phyloP scores from a whole-genome alignment of 148 eudicot species.

The Rhododendron kiyosumense region DNA sequence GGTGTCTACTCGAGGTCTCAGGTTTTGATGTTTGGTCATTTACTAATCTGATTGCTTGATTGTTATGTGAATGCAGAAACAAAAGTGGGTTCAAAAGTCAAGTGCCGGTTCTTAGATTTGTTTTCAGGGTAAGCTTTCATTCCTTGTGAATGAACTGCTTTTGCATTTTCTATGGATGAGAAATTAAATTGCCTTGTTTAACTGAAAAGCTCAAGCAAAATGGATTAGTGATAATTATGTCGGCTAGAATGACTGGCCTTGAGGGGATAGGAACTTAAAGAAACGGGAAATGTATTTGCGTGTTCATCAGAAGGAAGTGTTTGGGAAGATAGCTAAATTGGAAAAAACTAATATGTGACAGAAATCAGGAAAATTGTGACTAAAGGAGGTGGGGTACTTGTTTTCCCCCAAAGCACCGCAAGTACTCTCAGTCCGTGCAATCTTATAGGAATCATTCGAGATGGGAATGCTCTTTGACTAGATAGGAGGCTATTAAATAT shows the following conservation, averaged over 20 bases:
- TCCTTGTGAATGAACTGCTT: neutral
- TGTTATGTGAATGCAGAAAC: slow-evolving; percentile 52
- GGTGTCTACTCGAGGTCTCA: neutral
- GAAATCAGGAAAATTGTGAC: neutral
- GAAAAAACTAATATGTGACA: neutral
- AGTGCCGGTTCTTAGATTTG: slow-evolving; percentile 71
- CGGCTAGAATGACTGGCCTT: neutral
- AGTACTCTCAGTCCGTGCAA: neutral
- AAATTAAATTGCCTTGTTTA: neutral
- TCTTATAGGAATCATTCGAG: neutral
- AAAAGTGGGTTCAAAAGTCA: slow-evolving; percentile 96
- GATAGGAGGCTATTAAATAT: neutral
- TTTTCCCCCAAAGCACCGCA: neutral
- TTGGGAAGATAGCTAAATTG: neutral
- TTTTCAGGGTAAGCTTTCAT: slow-evolving; percentile 39
- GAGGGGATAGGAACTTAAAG: neutral
- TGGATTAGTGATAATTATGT: neutral
- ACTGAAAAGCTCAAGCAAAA: neutral
- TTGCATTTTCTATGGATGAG: neutral
- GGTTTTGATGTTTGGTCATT: neutral
- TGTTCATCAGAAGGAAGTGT: neutral
- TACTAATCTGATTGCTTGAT: neutral
- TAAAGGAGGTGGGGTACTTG: neutral
- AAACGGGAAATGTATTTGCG: neutral
- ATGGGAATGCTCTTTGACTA: neutral